A percentile compares a stretch with the other conserved stretches of the same genome.
Evolutionary conservation across 176 grass and related monocot genomes (phyloP).

Genomic region (Dactylis glomerata): DNA sequence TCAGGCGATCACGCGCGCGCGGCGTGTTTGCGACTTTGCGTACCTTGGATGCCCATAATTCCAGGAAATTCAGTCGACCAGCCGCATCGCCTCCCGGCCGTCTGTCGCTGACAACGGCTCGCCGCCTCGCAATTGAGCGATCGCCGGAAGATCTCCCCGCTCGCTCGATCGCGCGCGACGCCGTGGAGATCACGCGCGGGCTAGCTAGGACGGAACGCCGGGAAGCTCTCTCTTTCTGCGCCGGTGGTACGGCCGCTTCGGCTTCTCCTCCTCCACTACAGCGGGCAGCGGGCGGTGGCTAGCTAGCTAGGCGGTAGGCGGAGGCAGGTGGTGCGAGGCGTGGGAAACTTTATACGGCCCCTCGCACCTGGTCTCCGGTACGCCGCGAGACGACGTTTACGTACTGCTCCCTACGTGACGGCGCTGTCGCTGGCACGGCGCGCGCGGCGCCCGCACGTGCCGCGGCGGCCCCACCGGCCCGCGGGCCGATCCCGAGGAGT

Average conservation of each 20-base stretch:
- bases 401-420: slow-evolving; percentile 12
- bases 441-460: slow-evolving; percentile 36
- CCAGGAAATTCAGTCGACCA: not conserved
- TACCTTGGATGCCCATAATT: slow-evolving; percentile 85
- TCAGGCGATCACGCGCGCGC: not conserved
- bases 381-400: not conserved
- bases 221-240: not conserved
- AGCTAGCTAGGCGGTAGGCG: not conserved
- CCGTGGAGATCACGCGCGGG: not conserved
- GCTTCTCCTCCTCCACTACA: not conserved
- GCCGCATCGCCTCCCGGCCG: not conserved
- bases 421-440: not conserved
- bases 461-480: not conserved
- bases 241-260: not conserved
- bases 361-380: not conserved
- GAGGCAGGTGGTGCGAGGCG: not conserved
- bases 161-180: not conserved
- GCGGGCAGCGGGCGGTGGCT: not conserved
- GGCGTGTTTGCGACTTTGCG: not conserved
- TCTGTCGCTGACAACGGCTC: not conserved
- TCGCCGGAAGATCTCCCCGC: not conserved
- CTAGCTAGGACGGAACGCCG: not conserved
- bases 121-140: not conserved
- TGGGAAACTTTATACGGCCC: slow-evolving; percentile 42
- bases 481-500: slow-evolving; percentile 27